phyloP scores from a whole-genome alignment of 75 land plant genomes.

The Cryptomeria japonica region DNA sequence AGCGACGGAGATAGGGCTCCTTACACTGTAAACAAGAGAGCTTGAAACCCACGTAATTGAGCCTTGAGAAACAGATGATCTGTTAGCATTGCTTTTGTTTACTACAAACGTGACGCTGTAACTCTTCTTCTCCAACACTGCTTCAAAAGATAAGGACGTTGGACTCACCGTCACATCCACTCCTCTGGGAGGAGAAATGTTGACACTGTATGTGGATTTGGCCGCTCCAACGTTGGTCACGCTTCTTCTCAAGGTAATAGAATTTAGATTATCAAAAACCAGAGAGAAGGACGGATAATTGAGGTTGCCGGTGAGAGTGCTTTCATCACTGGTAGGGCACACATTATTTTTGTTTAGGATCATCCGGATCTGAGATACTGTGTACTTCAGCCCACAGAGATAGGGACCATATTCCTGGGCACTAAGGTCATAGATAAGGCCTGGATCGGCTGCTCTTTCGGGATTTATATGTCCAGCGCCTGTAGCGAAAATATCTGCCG shows the following conservation, averaged over 20 bases:
- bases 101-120: slow-evolving; percentile 7
- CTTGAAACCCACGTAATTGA: slow-evolving; percentile 29
- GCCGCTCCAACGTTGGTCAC: slow-evolving; percentile 53
- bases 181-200: slow-evolving; percentile 9
- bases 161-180: slow-evolving; percentile 37
- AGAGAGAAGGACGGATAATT: slow-evolving; percentile 33
- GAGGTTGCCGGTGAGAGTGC: slow-evolving; percentile 13
- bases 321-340: background rate
- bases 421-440: slow-evolving; percentile 18
- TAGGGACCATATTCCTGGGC: slow-evolving; percentile 16
- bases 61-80: background rate
- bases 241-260: slow-evolving; percentile 17
- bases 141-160: background rate
- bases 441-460: slow-evolving; percentile 11
- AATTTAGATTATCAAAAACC: background rate
- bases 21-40: slow-evolving; percentile 20
- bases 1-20: slow-evolving; percentile 17
- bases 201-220: background rate
- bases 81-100: background rate
- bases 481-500: slow-evolving; percentile 19
- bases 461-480: slow-evolving; percentile 22
- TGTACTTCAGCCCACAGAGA: slow-evolving; percentile 19
- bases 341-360: background rate
- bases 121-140: slow-evolving; percentile 11
- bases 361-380: background rate